Base-by-base conservation (phyloP, 345 rosid species). In the Moricandia arvensis region DNA sequence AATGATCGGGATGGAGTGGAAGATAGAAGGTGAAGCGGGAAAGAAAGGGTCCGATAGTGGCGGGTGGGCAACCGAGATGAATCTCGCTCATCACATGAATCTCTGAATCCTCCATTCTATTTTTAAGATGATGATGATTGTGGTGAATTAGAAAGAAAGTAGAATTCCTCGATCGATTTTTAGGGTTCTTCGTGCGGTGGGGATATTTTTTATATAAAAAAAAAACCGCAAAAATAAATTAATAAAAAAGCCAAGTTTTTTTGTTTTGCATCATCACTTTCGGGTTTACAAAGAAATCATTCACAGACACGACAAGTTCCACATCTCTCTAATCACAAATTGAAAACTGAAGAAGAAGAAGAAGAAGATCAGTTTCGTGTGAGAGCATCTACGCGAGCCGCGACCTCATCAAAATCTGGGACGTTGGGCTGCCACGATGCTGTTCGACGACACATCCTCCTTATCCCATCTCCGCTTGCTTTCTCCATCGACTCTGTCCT, bases 1-100 rank as follows among this genome's bases (percentile, higher is more conserved):
- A n/a, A n/a, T n/a, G 18, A 11, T 2, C 21, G 3, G 18, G 13
- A 91, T 89, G 90, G 4, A 29, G 75, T 59, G 69, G 82, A 59
- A 73, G 81, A 82, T 27, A 27, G 83, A 90, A 68, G 76, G 80
- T 75, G 90, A 90, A 91, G 49, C 74, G 85, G 65, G 96, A 88
- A 66, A 86, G 64, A 81, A 86, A 85, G 21, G 93, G 86, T 0
- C 89, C 90, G 16, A 81, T 70, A 16, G 75, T 66, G 66, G 76
- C 71, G 12, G 92, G 89, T 59, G 93, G 95, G 68, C 98, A 94
- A 38, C 97, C 95, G 4, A 89, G 45, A 74, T 90, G 96, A 37
- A 91, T 85, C 82, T 94, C 91, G 78, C 98, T 94, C 95, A 91
- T 94, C 85, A 91, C 91, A 8, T 75, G 79, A 7, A 71, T 69